Evolutionary conservation across 176 grass and related monocot genomes (phyloP).

Genomic region (Oryza nivara): DNA sequence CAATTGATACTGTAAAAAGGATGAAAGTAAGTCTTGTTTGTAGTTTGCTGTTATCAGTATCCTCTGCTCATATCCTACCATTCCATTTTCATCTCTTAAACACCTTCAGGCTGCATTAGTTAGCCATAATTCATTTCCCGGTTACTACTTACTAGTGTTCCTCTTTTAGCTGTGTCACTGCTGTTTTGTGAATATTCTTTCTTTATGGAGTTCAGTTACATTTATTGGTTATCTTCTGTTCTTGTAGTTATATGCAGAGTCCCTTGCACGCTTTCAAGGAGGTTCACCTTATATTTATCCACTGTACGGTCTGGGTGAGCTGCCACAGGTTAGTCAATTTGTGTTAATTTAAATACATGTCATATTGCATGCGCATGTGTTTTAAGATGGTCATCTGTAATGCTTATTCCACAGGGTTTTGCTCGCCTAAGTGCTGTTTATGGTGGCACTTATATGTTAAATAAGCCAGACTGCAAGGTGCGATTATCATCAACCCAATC

Average conservation of each 20-base stretch:
- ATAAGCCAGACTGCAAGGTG: conserved; percentile 97
- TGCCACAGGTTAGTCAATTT: conserved; percentile 75
- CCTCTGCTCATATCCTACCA: too few species aligned
- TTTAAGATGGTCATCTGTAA: conserved; percentile 11
- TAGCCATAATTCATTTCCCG: conserved; percentile 6
- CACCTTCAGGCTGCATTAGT: not conserved
- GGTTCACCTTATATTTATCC: conserved; percentile 96
- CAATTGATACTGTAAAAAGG: conserved; percentile 93
- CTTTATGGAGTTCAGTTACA: conserved; percentile 13
- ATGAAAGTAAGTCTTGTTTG: conserved; percentile 78
- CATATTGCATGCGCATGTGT: not conserved
- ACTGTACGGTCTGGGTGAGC: conserved; percentile 83
- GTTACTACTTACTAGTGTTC: not conserved
- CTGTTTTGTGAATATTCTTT: conserved; percentile 28
- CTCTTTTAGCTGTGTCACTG: not conserved
- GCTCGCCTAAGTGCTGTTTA: conserved; percentile 96
- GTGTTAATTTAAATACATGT: conserved; percentile 28
- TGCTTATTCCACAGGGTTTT: conserved; percentile 65
- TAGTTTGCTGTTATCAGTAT: conserved; percentile 6
- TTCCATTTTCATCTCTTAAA: not conserved
- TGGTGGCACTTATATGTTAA: conserved; percentile 97
- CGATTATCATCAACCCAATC: conserved; percentile 20
- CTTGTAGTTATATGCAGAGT: conserved; percentile 79
- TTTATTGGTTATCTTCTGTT: conserved; percentile 14
- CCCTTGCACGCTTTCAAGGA: conserved; percentile 86